These are phyloP conservation scores for Coniochaeta sp. DNA, from an alignment of 2,329 filamentous ascomycete species.

Conservation along the genomic window DNA sequence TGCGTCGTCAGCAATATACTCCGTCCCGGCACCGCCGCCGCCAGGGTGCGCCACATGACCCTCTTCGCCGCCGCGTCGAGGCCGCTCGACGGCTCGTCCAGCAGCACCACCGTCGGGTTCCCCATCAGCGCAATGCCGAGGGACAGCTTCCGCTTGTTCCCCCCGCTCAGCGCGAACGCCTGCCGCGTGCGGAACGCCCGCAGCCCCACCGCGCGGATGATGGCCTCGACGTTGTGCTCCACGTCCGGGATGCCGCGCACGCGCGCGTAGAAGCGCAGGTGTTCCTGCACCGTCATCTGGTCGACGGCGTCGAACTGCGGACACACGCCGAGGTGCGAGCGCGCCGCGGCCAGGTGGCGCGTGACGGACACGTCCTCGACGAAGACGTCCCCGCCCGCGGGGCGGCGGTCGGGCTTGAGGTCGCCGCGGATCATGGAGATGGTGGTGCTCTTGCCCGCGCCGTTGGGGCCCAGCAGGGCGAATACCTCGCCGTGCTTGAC, in stretches of 20 bases:
- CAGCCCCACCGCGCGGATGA: conserved; percentile 77
- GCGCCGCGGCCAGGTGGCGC: conserved; percentile 63
- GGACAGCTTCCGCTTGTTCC: conserved; percentile 88
- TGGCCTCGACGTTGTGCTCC: conserved; percentile 67
- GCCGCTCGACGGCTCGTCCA: conserved; percentile 84
- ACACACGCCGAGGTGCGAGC: conserved; percentile 79
- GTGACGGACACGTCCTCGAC: conserved; percentile 73
- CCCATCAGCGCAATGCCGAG: conserved; percentile 89
- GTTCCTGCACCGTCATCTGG: conserved; percentile 81
- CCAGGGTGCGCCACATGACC: conserved; percentile 85
- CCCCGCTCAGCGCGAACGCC: conserved; percentile 74
- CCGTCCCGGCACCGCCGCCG: conserved; percentile 66
- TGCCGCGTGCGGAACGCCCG: conserved; percentile 63
- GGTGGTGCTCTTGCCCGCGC: conserved; percentile 84
- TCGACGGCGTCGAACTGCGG: conserved; percentile 87
- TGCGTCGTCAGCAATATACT: conserved; percentile 86
- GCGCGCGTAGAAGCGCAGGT: conserved; percentile 80
- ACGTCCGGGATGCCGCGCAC: conserved; percentile 72
- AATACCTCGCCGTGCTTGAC: conserved; percentile 78
- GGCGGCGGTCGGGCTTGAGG: conserved; percentile 58
- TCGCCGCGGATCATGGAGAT: conserved; percentile 90
- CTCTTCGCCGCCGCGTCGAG: conserved; percentile 89
- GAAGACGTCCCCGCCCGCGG: conserved; percentile 74
- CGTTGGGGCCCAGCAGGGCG: conserved; percentile 82
- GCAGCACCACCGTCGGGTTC: conserved; percentile 76